These are phyloP conservation scores for Stenogyne calaminthoides DNA, from an alignment of 305 asterid species.

Conservation along the genomic window DNA sequence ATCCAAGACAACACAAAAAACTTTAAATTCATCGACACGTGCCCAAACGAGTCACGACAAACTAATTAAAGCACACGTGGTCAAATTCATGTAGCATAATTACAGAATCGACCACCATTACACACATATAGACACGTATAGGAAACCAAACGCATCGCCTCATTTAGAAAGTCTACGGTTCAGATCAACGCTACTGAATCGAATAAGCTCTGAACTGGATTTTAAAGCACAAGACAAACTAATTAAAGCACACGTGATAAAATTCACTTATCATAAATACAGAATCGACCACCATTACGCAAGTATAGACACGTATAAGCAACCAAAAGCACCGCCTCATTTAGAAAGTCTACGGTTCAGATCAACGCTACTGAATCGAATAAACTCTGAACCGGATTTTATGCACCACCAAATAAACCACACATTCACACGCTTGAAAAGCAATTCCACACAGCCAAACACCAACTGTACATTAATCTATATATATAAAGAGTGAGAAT, in stretches of 20 bases:
- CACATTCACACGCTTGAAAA: slow-evolving; percentile 4
- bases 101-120: too few relatives aligned
- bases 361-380: background rate
- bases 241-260: slow-evolving; percentile 6
- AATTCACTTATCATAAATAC: too few relatives aligned
- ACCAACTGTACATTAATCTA: slow-evolving; percentile 1
- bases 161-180: too few relatives aligned
- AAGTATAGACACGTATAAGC: too few relatives aligned
- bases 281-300: too few relatives aligned
- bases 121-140: too few relatives aligned
- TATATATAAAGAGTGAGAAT: background rate
- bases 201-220: slow-evolving; percentile 3
- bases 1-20: too few relatives aligned
- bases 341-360: too few relatives aligned
- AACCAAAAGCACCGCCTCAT: too few relatives aligned
- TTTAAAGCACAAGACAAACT: background rate
- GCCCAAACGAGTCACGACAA: background rate
- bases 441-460: background rate
- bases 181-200: background rate
- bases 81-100: too few relatives aligned
- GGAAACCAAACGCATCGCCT: too few relatives aligned
- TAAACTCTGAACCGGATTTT: background rate
- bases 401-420: background rate
- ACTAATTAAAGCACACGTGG: slow-evolving; percentile 7
- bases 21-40: too few relatives aligned